Percentiles rank a stretch among this genome's conserved stretches.
Conservation (phyloP, 352 stramenopile species). For the Pythium periplocum region DNA sequence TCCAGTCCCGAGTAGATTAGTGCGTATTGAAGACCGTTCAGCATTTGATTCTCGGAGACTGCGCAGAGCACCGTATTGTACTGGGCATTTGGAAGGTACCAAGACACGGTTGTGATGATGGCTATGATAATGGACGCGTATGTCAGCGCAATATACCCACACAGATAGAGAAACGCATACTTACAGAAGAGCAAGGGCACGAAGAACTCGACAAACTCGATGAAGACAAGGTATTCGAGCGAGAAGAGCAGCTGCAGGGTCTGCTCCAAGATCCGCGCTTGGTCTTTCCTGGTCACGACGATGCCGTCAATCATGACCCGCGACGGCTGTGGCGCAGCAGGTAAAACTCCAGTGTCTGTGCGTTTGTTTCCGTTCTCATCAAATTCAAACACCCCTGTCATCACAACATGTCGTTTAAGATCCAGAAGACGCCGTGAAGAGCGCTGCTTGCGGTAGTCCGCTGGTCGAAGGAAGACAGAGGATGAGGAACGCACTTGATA, state of each 20-base stretch:
- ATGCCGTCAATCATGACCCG: neutral
- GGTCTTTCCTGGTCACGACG: neutral
- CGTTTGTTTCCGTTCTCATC: too few relatives aligned
- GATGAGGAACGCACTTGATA: too few relatives aligned
- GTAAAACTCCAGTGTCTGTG: too few relatives aligned
- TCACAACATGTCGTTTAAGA: too few relatives aligned
- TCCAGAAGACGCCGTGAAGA: too few relatives aligned
- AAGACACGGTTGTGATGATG: neutral
- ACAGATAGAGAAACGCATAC: neutral
- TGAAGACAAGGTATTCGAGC: conserved; percentile 10
- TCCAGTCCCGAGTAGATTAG: conserved; percentile 27
- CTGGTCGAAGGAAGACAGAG: too few relatives aligned
- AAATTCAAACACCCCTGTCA: too few relatives aligned
- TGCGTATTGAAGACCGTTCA: conserved; percentile 2
- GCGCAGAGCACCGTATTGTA: conserved; percentile 11
- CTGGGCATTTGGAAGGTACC: conserved; percentile 1
- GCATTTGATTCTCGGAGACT: neutral
- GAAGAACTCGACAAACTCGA: conserved; percentile 17
- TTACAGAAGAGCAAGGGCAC: conserved; percentile 3
- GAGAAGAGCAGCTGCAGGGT: conserved; percentile 14
- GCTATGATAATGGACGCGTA: too few relatives aligned
- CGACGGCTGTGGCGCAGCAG: too few relatives aligned
- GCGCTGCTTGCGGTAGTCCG: too few relatives aligned
- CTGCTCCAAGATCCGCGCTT: conserved; percentile 14
- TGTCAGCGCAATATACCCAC: neutral